Evolutionary conservation across 495 filamentous ascomycete genomes (phyloP), one percentile per base, ranked within the genome.

Genomic region (Cercophora newfieldiana): DNA sequence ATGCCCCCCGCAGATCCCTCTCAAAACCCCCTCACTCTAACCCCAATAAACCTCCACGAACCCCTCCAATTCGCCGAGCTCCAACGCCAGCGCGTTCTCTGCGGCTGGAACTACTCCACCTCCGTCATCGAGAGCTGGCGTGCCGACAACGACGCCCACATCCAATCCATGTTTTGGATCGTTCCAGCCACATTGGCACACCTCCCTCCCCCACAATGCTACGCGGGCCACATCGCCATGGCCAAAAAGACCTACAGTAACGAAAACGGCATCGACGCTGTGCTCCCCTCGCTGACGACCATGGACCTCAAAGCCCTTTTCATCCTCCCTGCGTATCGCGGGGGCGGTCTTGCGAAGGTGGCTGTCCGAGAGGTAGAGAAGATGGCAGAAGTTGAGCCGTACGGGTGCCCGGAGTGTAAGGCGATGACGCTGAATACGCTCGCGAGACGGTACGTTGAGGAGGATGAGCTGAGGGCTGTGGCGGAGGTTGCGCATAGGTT

Each of bases 171-270:
- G 18, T 65, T 65, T 31, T 65, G 63, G 63, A 49, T 65, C 37
- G 30, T 65, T 18, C 61, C 50, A 14, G 29, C 54, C 31, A 7
- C 51, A 26, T 21, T 49, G 24, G 22, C 54, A 28, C 16, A 37
- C 21, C 33, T 30, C 53, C 51, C 54, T 3, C 6, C n/a, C n/a
- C 49, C 30, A 1, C 3, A 65, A 14, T 30, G 54, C 21, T 58
- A 49, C 25, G 63, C 48, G n/a, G 63, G 63, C 21, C 63, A 65
- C 50, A 65, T 65, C 44, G 59, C 59, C 22, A 31, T 28, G 24
- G 8, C 2, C 22, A 3, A 18, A 22, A 57, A 2, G 6, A 30
- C 28, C 54, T 57, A 30, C 54, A 10, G 10, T 25, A n/a, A 26
- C 28, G 10, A 61, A 30, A 14, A 44, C 37, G 37, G 37, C 37